Percentiles rank a stretch among this genome's conserved stretches.
Conservation (phyloP, 2,329 filamentous ascomycete species). For the Coccinonectria pachysandricola region DNA sequence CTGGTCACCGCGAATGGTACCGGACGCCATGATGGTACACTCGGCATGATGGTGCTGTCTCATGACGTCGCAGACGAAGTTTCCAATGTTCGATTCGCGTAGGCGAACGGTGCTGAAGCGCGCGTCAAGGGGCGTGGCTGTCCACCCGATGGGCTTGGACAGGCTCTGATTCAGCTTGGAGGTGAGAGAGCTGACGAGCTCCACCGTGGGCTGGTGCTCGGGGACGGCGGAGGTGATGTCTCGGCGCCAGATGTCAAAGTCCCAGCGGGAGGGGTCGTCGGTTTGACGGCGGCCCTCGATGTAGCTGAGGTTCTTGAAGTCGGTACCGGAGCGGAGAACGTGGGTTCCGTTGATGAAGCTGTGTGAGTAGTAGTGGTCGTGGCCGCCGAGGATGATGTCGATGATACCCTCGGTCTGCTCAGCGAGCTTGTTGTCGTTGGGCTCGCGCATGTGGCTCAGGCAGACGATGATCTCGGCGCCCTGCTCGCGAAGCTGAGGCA, state of each 20-base stretch:
- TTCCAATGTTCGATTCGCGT: slow-evolving; percentile 74
- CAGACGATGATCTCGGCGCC: slow-evolving; percentile 78
- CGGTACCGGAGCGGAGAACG: slow-evolving; percentile 75
- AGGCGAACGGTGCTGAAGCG: slow-evolving; percentile 74
- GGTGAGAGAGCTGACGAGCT: slow-evolving; percentile 59
- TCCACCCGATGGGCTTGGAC: slow-evolving; percentile 76
- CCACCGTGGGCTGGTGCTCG: slow-evolving; percentile 49
- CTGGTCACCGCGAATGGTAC: slow-evolving; percentile 80
- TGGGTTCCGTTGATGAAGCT: slow-evolving; percentile 68
- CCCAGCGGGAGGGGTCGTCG: slow-evolving; percentile 47
- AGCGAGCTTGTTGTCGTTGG: slow-evolving; percentile 81
- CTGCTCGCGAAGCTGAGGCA: slow-evolving; percentile 60
- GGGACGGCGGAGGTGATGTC: slow-evolving; percentile 62
- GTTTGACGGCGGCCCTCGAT: slow-evolving; percentile 60
- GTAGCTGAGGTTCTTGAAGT: slow-evolving; percentile 89
- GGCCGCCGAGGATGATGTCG: slow-evolving; percentile 79
- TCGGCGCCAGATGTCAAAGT: slow-evolving; percentile 65
- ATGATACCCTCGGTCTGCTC: slow-evolving; percentile 62
- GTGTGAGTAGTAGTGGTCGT: slow-evolving; percentile 84
- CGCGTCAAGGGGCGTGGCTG: slow-evolving; percentile 70
- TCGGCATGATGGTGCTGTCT: slow-evolving; percentile 71
- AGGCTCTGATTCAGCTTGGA: slow-evolving; percentile 65
- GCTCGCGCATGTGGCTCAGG: slow-evolving; percentile 76
- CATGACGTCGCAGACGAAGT: slow-evolving; percentile 91
- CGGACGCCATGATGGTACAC: slow-evolving; percentile 73